Base-by-base conservation (phyloP, 441 rosid species). In the Erodium moschatum region DNA sequence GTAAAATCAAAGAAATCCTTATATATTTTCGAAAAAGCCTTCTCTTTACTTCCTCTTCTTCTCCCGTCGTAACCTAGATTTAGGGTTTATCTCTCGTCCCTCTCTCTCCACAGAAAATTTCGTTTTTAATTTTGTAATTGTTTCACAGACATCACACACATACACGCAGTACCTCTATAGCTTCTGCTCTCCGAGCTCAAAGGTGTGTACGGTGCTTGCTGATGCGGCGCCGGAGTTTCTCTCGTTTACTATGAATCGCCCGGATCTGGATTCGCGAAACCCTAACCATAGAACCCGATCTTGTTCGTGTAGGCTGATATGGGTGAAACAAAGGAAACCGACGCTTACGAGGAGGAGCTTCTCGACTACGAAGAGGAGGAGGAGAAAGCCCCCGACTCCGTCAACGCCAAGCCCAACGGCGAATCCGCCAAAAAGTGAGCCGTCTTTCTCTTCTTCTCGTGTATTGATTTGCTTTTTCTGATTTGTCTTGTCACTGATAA, bases 301-400 rank as follows among this genome's bases (percentile, higher is more conserved):
- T 40, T 20, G 0, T 54, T 38, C 58, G 38, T 48, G 24, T 18
- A 73, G 73, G 78, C 21, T 15, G 1, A 71, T 48, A 94, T 94
- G 97, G 99, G 87, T 40, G 99, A 94, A 63, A 89, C 90, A 40
- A 87, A 87, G 71, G 98, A 91, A 81, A 88, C 82, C 93, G 98
- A 94, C 44, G 86, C 89, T 16, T 94, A 94, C 76, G 97, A 94
- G 86, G 99, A 94, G 75, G 99, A 94, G 96, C 99, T 94, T 65
- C 82, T 94, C 61, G 99, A 94, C 75, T 91, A 94, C 64, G 97
- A 94, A 71, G 99, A 94, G 65, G 99, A 94, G 67, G 99, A 94
- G 15, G 96, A 92, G 78, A 92, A 86, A 72, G 92, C 84, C 67
- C 82, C 80, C 6, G 97, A 94, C 74, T 87, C 97, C 44, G 79